Evolutionary conservation across 2,329 filamentous ascomycete genomes (phyloP).

Genomic region (Apiospora arundinis): DNA sequence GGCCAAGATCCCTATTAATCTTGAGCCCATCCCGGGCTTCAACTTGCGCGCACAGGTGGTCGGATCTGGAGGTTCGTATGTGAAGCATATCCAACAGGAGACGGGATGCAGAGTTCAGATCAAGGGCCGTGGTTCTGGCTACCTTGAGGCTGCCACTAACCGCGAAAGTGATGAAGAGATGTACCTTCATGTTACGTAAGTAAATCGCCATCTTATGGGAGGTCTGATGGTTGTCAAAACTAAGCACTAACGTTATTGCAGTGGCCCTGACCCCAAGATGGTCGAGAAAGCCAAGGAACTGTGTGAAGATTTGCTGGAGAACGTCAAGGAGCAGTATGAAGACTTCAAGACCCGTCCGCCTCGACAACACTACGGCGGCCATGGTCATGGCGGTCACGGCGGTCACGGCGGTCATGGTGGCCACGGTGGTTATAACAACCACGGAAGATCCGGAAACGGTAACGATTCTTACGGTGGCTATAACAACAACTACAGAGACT

Average conservation of each 20-base stretch:
- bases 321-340: conserved; percentile 89
- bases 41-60: conserved; percentile 97
- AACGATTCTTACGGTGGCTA: conserved; percentile 39
- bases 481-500: conserved; percentile 38
- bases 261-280: conserved; percentile 85
- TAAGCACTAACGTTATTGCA: conserved; percentile 49
- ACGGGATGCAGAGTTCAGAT: conserved; percentile 97
- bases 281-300: conserved; percentile 87
- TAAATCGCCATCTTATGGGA: conserved; percentile 30
- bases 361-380: conserved; percentile 62
- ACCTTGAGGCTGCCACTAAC: conserved; percentile 87
- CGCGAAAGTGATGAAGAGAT: conserved; percentile 93
- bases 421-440: conserved; percentile 39
- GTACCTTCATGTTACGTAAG: conserved; percentile 94
- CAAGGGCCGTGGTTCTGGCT: conserved; percentile 94
- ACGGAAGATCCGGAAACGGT: conserved; percentile 42
- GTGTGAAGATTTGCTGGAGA: conserved; percentile 84
- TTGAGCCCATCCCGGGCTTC: conserved; percentile 92
- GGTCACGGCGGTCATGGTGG: conserved; percentile 49
- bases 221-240: not conserved
- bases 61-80: conserved; percentile 90
- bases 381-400: conserved; percentile 47
- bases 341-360: conserved; percentile 85
- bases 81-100: conserved; percentile 97
- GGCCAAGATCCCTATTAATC: conserved; percentile 87